Percentiles rank a stretch among this genome's conserved stretches.
Evolutionary conservation across 371 early-diverging fungal genomes (phyloP).

Genomic region (Lichtheimia hyalospora): DNA sequence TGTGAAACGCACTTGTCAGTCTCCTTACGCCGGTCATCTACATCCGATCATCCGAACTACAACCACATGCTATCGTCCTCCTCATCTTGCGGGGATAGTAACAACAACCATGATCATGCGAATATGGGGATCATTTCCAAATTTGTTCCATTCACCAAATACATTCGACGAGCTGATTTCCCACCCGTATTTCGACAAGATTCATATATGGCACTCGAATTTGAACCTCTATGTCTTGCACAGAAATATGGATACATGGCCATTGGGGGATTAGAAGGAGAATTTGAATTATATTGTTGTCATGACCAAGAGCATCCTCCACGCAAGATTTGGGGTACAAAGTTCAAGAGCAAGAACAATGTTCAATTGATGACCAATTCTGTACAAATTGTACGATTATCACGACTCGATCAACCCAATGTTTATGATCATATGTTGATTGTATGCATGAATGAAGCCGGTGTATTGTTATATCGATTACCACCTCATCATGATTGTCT

Average conservation of each 20-base stretch:
- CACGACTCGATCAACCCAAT: conserved; percentile 12
- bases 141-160: conserved; percentile 47
- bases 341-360: conserved; percentile 36
- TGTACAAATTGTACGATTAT: conserved; percentile 56
- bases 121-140: conserved; percentile 13
- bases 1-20: conserved; percentile 19
- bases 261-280: conserved; percentile 50
- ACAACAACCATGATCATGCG: too few species aligned
- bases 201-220: conserved; percentile 29
- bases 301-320: conserved; percentile 27
- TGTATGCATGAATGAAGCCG: conserved; percentile 52
- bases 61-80: conserved; percentile 14
- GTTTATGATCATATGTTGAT: conserved; percentile 27
- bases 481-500: conserved; percentile 36
- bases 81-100: background rate
- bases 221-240: conserved; percentile 51
- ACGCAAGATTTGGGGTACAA: conserved; percentile 42
- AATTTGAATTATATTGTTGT: conserved; percentile 52
- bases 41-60: conserved; percentile 1
- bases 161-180: conserved; percentile 36
- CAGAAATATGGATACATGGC: conserved; percentile 59
- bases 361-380: conserved; percentile 53
- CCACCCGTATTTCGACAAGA: conserved; percentile 25
- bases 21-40: conserved; percentile 6
- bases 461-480: conserved; percentile 42